Conservation (phyloP, 139 green algal species). For the Limnomonas spitsbergensis region DNA sequence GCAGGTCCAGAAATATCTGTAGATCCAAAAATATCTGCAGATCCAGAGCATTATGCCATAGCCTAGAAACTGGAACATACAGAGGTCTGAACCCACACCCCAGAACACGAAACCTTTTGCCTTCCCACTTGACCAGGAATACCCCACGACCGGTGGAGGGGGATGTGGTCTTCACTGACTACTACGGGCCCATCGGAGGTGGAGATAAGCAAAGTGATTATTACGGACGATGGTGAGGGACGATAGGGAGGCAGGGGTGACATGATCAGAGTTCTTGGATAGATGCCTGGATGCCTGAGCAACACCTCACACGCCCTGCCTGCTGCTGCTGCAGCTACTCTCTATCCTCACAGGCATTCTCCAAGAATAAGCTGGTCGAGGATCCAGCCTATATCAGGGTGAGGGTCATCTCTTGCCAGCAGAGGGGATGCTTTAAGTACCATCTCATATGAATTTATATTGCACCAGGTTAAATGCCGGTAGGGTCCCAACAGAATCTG, state of each 20-base stretch:
- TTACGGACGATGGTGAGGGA: background rate
- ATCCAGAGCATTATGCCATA: too few species aligned
- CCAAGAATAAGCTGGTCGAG: background rate
- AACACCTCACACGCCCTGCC: background rate
- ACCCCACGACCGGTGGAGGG: background rate
- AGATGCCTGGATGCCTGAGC: background rate
- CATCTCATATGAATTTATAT: too few species aligned
- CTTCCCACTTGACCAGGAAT: too few species aligned
- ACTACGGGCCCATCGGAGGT: constrained; percentile 1
- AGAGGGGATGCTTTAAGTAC: background rate
- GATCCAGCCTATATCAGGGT: background rate
- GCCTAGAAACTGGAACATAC: too few species aligned
- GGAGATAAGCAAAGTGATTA: background rate
- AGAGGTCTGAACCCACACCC: too few species aligned
- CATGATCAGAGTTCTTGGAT: background rate
- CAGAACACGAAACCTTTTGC: too few species aligned
- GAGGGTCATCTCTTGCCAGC: background rate
- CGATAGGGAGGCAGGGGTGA: background rate
- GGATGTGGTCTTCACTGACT: background rate
- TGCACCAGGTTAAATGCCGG: too few species aligned
- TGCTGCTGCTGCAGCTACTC: background rate
- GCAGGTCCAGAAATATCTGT: too few species aligned
- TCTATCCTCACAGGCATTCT: background rate
- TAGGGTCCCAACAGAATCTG: too few species aligned
- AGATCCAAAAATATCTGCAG: too few species aligned